Evolutionary conservation across 345 rosid species (phyloP).

Genomic region (Camelina sativa): DNA sequence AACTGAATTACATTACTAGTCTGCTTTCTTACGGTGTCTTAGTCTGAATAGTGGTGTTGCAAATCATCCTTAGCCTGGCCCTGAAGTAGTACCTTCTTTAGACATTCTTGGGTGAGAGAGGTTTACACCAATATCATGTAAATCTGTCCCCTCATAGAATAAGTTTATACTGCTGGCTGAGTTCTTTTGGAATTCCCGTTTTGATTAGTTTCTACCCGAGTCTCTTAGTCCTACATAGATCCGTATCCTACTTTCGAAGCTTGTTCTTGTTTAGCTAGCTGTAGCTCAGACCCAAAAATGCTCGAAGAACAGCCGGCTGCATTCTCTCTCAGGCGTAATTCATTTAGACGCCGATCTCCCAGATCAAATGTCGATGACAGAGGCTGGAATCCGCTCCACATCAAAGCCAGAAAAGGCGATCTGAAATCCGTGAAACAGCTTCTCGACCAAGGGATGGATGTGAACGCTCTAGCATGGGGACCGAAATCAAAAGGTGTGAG

Average conservation of each 20-base stretch:
- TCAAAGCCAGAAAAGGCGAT: slow-evolving; percentile 88
- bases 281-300: slow-evolving; percentile 46
- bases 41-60: slow-evolving; percentile 14
- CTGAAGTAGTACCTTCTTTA: slow-evolving; percentile 24
- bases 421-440: slow-evolving; percentile 73
- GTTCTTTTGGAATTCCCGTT: slow-evolving; percentile 9
- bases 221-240: slow-evolving; percentile 24
- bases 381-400: slow-evolving; percentile 91
- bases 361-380: slow-evolving; percentile 69
- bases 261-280: slow-evolving; percentile 17
- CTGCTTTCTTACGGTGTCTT: slow-evolving; percentile 20
- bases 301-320: slow-evolving; percentile 53
- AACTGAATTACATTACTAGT: slow-evolving; percentile 39
- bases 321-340: slow-evolving; percentile 58
- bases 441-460: slow-evolving; percentile 84
- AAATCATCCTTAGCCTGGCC: neutral
- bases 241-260: slow-evolving; percentile 10
- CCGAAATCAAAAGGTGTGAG: slow-evolving; percentile 87
- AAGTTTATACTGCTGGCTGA: slow-evolving; percentile 14
- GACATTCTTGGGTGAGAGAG: slow-evolving; percentile 31
- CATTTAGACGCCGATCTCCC: slow-evolving; percentile 62
- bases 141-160: slow-evolving; percentile 16
- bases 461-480: slow-evolving; percentile 83
- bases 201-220: neutral
- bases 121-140: slow-evolving; percentile 28